These are phyloP conservation scores for Kingdonia uniflora DNA, from an alignment of 164 flowering plant genomes.

Conservation along the genomic window DNA sequence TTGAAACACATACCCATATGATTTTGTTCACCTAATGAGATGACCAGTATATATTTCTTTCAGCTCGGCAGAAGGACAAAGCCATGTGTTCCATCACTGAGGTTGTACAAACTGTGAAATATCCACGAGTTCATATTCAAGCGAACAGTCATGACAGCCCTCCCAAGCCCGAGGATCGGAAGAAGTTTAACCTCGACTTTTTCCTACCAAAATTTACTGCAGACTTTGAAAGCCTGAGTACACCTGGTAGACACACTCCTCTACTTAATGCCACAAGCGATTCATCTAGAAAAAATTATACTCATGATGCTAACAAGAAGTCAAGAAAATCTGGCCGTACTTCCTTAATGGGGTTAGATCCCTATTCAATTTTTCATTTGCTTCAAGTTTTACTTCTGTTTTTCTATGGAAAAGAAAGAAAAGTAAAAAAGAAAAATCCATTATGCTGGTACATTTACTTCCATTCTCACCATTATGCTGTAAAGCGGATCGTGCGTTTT, in stretches of 20 bases:
- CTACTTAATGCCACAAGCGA: constrained; percentile 18
- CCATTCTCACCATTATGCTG: no score
- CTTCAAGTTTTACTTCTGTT: no score
- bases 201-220: constrained; percentile 31
- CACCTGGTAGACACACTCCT: constrained; percentile 37
- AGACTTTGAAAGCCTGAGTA: constrained; percentile 18
- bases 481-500: no score
- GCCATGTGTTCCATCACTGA: constrained; percentile 75
- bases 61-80: constrained; percentile 92
- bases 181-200: constrained; percentile 34
- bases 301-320: constrained; percentile 26
- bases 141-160: constrained; percentile 19
- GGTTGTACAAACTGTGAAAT: constrained; percentile 82
- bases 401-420: no score
- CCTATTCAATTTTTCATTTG: background rate
- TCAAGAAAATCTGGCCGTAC: constrained; percentile 47
- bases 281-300: constrained; percentile 14
- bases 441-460: no score
- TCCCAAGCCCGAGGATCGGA: constrained; percentile 20
- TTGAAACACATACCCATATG: no score
- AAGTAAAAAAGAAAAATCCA: no score
- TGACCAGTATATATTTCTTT: background rate
- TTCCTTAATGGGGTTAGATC: constrained; percentile 65
- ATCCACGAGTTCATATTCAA: constrained; percentile 37
- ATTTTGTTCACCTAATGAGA: no score